Percentiles rank a stretch among this genome's conserved stretches.
Conservation (phyloP, 169 alveolate species). For the Amoebophrya sp. region DNA sequence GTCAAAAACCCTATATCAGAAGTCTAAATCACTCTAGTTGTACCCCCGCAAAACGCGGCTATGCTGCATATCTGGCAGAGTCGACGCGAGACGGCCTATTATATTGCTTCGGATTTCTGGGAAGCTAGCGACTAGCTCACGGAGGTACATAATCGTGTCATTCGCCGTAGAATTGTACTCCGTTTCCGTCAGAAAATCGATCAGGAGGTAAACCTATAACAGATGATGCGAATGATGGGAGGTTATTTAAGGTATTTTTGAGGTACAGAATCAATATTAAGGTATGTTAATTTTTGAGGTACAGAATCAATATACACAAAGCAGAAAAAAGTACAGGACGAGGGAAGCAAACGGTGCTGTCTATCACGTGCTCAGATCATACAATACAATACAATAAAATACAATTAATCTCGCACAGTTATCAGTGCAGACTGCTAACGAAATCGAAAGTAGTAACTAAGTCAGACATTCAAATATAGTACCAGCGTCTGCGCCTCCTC, state of each 20-base stretch:
- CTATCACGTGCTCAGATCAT: no score
- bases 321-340: no score
- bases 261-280: no score
- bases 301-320: no score
- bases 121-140: neutral
- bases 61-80: neutral
- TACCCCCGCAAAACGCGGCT: conserved; percentile 6
- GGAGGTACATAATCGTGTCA: neutral
- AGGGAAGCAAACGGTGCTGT: no score
- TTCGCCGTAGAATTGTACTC: neutral
- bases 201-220: neutral
- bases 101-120: neutral
- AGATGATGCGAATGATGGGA: neutral
- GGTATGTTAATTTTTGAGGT: no score
- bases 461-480: neutral
- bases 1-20: no score
- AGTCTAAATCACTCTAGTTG: no score
- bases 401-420: no score
- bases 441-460: neutral
- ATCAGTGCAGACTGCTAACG: no score
- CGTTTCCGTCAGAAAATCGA: neutral
- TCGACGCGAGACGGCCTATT: neutral
- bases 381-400: no score
- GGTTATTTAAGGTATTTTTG: no score
- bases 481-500: neutral